Conservation (phyloP, 768 basidiomycete genomes). For the Hygrophorus russula region DNA sequence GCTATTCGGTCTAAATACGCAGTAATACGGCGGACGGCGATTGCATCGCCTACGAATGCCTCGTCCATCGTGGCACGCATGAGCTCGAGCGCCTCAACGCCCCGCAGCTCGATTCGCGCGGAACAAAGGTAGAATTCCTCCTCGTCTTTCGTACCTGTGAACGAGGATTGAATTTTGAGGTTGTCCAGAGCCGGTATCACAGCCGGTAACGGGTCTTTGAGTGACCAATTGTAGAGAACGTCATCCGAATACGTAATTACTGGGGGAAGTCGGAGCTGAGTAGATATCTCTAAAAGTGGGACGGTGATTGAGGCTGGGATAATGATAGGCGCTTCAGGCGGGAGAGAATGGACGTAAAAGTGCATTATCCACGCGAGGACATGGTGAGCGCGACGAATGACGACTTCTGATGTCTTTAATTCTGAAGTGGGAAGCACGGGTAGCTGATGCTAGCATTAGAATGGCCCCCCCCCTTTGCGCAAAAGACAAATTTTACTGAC, state of each 20-base stretch:
- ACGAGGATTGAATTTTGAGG: constrained; percentile 56
- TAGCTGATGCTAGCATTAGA: constrained; percentile 26
- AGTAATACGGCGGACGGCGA: constrained; percentile 55
- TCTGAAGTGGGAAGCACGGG: constrained; percentile 35
- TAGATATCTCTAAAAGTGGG: constrained; percentile 65
- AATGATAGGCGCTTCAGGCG: constrained; percentile 34
- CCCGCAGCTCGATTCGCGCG: constrained; percentile 80
- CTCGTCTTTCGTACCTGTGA: constrained; percentile 77
- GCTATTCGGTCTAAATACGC: constrained; percentile 58
- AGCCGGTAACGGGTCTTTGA: constrained; percentile 20
- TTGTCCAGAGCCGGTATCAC: constrained; percentile 40
- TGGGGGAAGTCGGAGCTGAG: constrained; percentile 72
- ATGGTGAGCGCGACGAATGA: constrained; percentile 66
- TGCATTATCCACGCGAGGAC: constrained; percentile 71
- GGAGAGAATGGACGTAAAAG: constrained; percentile 67
- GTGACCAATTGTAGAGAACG: constrained; percentile 83
- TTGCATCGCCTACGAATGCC: constrained; percentile 66
- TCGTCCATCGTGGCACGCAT: constrained; percentile 91
- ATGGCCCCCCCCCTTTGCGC: constrained; percentile 3
- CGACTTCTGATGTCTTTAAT: constrained; percentile 38
- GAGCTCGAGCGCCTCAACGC: constrained; percentile 73
- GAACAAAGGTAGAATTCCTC: constrained; percentile 88
- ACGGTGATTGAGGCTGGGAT: constrained; percentile 70
- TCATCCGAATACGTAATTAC: constrained; percentile 89
- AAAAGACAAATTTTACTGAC: constrained; percentile 23